Percentiles rank a stretch among this genome's conserved stretches.
Evolutionary conservation across 139 green algal genomes (phyloP).

Genomic region (Desmodesmus armatus): DNA sequence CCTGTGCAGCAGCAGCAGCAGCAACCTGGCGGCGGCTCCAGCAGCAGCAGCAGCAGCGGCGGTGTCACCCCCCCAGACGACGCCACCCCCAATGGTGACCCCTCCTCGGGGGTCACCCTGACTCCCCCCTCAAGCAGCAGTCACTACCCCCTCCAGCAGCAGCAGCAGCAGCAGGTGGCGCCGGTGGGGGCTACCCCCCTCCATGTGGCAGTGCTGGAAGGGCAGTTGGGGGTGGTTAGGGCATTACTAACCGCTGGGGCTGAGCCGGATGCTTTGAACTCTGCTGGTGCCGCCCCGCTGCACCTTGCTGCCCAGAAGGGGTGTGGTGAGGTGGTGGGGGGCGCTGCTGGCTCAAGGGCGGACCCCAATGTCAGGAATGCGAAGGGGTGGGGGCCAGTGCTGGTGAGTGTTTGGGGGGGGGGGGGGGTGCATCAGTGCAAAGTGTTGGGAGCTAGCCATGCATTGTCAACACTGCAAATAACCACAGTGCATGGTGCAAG

Average conservation of each 20-base stretch:
- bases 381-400: conserved; percentile 33
- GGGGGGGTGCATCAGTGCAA: too few relatives aligned
- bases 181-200: conserved; percentile 4
- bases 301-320: conserved; percentile 18
- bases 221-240: conserved; percentile 7
- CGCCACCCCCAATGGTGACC: too few relatives aligned
- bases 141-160: background rate
- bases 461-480: too few relatives aligned
- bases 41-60: conserved; percentile 6
- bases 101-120: background rate
- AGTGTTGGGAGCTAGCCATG: too few relatives aligned
- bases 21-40: too few relatives aligned
- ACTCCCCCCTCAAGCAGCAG: background rate
- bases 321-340: background rate
- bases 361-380: conserved; percentile 1
- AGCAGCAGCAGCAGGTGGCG: background rate
- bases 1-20: too few relatives aligned
- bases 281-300: conserved; percentile 7
- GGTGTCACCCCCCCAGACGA: background rate
- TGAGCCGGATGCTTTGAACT: conserved; percentile 30
- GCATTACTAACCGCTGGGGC: background rate
- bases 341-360: background rate
- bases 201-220: conserved; percentile 29
- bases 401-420: too few relatives aligned
- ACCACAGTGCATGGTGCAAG: too few relatives aligned